Base-by-base conservation (phyloP, 2,329 filamentous ascomycete species). In the Alternaria incomplexa region DNA sequence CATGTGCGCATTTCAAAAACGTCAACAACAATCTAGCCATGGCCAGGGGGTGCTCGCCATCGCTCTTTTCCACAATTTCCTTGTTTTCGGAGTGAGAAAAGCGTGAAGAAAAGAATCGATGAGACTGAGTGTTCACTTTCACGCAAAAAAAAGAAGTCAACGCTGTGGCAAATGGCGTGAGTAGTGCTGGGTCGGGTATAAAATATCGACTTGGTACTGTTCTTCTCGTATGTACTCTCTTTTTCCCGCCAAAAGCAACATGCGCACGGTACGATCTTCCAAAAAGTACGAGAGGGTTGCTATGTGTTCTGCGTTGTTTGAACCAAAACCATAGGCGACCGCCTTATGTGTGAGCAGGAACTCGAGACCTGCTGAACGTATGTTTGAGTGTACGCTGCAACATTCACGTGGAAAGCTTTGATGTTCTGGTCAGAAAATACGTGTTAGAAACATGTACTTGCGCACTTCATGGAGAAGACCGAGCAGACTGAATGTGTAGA, bases 221-320 rank as follows among this genome's bases (percentile, higher is more conserved):
- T 40, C 8, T 40, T 40, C n/a, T 40, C 3, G 15, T 9, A 40
- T 40, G 2, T 1, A 40, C 36, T 40, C n/a, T 3, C 2, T 5
- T 40, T 10, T 17, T 3, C 4, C 36, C 36, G 5, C n/a, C 11
- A 13, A 30, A 20, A 20, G 20, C 20, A 20, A 20, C 20, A 20
- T 20, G 20, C 20, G 20, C 20, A 20, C 20, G 20, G 20, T 20
- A 20, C 20, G 1, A n/a, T 40, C n/a, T 40, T 40, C n/a, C 9
- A 40, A 40, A 40, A 5, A 17, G 0, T 17, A n/a, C 5, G 4
- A 40, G 15, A n/a, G 15, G 1, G 1, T n/a, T 2, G 15, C 3
- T 2, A 40, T 40, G 36, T 17, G 2, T 40, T 40, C 36, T 17
- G 36, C 36, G 15, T 36, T 36, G 32, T 36, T 36, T 36, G 13